Conservation (phyloP, 345 rosid species). For the Pugionium dolabratum region DNA sequence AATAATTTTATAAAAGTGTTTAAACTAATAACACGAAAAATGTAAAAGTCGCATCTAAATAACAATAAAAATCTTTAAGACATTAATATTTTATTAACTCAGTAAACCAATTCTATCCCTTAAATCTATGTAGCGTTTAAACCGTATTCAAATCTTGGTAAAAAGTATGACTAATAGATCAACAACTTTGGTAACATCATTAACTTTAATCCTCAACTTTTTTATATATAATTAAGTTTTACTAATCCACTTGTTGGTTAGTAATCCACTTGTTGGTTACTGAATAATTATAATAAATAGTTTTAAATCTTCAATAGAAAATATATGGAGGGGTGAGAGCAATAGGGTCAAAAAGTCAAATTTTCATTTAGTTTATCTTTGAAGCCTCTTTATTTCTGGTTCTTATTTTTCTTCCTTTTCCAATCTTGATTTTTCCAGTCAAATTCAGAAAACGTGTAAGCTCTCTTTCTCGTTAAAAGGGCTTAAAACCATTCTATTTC, state of each 20-base stretch:
- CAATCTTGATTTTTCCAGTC: conserved; percentile 14
- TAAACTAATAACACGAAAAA: too few relatives aligned
- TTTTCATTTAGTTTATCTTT: conserved; percentile 9
- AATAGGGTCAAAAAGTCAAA: conserved; percentile 21
- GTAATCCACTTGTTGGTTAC: conserved; percentile 1
- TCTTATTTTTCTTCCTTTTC: conserved; percentile 12
- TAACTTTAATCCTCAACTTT: background rate
- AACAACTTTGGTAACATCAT: background rate
- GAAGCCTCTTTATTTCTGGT: conserved; percentile 14
- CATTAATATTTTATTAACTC: too few relatives aligned
- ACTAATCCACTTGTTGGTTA: conserved; percentile 10
- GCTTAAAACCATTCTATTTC: background rate
- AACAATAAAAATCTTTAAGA: too few relatives aligned
- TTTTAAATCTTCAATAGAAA: background rate
- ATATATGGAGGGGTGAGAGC: background rate
- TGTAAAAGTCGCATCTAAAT: too few relatives aligned
- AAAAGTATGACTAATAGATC: background rate
- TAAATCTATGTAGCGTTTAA: too few relatives aligned
- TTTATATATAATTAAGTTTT: background rate
- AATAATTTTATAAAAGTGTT: too few relatives aligned
- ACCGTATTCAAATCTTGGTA: background rate
- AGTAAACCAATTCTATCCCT: too few relatives aligned
- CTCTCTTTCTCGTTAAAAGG: conserved; percentile 13
- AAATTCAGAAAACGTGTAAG: conserved; percentile 32
- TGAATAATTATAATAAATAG: background rate